Conservation (phyloP, 2,329 filamentous ascomycete species). For the Elsinoe fawcettii region DNA sequence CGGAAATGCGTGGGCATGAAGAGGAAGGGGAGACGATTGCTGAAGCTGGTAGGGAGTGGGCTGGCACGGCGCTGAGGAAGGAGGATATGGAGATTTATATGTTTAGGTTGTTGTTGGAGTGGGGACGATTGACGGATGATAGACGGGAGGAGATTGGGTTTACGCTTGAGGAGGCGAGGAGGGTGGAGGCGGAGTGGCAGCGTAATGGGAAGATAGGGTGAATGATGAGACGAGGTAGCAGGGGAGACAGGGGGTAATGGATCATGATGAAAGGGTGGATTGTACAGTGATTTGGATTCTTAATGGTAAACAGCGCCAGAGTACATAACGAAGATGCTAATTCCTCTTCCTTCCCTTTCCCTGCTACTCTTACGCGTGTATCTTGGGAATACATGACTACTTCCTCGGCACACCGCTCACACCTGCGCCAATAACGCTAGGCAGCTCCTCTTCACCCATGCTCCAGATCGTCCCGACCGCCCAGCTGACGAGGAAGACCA, state of each 20-base stretch:
- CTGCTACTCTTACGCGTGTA: background rate
- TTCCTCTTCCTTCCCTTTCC: background rate
- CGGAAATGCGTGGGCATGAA: slow-evolving; percentile 43
- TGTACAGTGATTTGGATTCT: slow-evolving; percentile 3
- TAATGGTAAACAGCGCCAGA: background rate
- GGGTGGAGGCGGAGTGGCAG: slow-evolving; percentile 16
- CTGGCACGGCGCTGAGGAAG: slow-evolving; percentile 52
- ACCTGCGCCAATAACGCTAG: slow-evolving; percentile 91
- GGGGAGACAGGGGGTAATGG: background rate
- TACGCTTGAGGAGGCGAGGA: slow-evolving; percentile 16
- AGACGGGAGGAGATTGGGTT: slow-evolving; percentile 40
- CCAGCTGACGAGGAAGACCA: slow-evolving; percentile 61
- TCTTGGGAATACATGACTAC: slow-evolving; percentile 8
- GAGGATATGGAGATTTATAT: slow-evolving; percentile 77
- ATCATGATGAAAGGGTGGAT: background rate
- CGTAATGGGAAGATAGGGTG: slow-evolving; percentile 9
- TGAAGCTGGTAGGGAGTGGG: slow-evolving; percentile 58
- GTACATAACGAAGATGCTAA: slow-evolving; percentile 3
- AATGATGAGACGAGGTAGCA: slow-evolving; percentile 9
- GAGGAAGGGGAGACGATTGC: slow-evolving; percentile 59
- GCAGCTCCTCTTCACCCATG: slow-evolving; percentile 80
- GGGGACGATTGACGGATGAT: slow-evolving; percentile 63
- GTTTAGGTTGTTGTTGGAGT: slow-evolving; percentile 70
- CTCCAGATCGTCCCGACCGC: slow-evolving; percentile 71
- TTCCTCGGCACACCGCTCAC: slow-evolving; percentile 62